A percentile compares a stretch with the other conserved stretches of the same genome.
These are phyloP conservation scores for Skeletonema tropicum DNA, from an alignment of 108 stramenopile species.

Conservation along the genomic window DNA sequence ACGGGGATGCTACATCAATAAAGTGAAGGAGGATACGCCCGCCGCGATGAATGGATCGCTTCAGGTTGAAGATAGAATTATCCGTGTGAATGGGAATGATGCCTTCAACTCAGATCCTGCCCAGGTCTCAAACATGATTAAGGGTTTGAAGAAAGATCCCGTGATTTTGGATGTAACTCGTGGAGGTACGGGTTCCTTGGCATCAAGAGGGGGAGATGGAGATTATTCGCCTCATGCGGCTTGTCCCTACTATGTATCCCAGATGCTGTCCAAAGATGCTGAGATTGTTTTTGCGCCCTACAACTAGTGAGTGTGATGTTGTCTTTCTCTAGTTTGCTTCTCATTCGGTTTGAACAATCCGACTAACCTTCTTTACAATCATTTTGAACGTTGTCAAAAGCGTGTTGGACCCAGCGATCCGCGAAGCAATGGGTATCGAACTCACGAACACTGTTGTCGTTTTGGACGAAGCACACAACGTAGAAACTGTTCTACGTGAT, in stretches of 20 bases:
- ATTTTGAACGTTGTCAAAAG: not conserved
- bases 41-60: conserved; percentile 52
- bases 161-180: conserved; percentile 57
- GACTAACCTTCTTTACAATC: not conserved
- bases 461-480: conserved; percentile 98
- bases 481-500: conserved; percentile 79
- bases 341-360: not conserved
- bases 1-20: conserved; percentile 32
- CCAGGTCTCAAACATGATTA: conserved; percentile 30
- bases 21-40: conserved; percentile 23
- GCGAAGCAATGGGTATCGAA: conserved; percentile 63
- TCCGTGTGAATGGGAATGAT: conserved; percentile 60
- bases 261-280: conserved; percentile 63
- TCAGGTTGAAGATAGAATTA: conserved; percentile 50
- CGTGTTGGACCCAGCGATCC: conserved; percentile 83
- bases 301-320: conserved; percentile 72
- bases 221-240: conserved; percentile 58
- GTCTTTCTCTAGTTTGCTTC: conserved; percentile 21
- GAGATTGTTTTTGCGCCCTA: conserved; percentile 96
- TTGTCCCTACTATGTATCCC: conserved; percentile 90
- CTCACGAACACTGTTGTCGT: conserved; percentile 85
- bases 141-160: conserved; percentile 41
- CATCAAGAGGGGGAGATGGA: conserved; percentile 23
- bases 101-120: conserved; percentile 23
- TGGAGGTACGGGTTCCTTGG: conserved; percentile 20